Evolutionary conservation across 768 basidiomycete species (phyloP), one percentile per base, ranked within the genome.

Genomic region (Crassisporium funariophilum): DNA sequence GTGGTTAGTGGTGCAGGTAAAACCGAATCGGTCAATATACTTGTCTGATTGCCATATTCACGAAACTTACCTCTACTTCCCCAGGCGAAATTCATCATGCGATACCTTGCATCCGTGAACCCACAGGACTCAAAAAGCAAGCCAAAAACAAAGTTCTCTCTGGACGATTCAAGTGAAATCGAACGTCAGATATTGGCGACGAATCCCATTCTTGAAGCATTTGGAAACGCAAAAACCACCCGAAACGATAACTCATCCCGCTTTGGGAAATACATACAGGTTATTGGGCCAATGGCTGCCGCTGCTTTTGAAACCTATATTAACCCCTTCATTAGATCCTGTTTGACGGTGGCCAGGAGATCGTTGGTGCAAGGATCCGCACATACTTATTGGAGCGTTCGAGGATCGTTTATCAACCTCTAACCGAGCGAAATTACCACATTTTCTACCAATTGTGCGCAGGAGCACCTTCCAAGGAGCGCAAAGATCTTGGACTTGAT

Each of bases 371-470:
- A 4, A 84, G 95, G n/a, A 98, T 99, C 57, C 85, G 97, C 58
- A 99, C 97, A 42, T 99, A 99, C 72, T 82, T 99, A 22, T 76
- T 99, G 52, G 97, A 99, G 64, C 91, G 97, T 33, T 98, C 97
- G 31, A 86, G 97, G 51, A 88, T 99, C 52, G 95, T 98, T 47
- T 98, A 95, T 68, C 97, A 99, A 67, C 95, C 97, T 13, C 76
- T 89, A 48, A 94, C 90, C 35, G 97, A 99, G 67, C 85, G 97
- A 49, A 99, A 99, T 70, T 99, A 98, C 70, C 97, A 99, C 68
- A 98, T 99, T 58, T 99, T 99, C 77, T 98, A 99, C 70, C 97
- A 99, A 65, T 75, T 99, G n/a, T 93, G 95, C 56, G 90, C 95
- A 0, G 97, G 97, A 38, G 93, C 92, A 8, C 95, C 97, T 2